These are phyloP conservation scores for Dactylellina drechsleri DNA, from an alignment of 2,329 filamentous ascomycete genomes.

Conservation along the genomic window DNA sequence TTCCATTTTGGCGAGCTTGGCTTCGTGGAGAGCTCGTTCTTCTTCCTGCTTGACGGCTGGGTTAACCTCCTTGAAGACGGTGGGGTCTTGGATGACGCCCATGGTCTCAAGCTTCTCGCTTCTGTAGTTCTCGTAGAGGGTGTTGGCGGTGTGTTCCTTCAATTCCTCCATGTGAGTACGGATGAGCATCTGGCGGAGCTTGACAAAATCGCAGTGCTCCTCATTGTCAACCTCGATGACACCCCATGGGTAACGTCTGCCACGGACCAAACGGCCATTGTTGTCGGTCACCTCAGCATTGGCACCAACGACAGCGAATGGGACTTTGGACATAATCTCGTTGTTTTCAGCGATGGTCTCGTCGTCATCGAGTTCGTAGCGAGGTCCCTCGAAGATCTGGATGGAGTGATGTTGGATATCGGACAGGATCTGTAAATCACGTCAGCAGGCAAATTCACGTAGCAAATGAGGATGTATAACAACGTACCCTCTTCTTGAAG, in stretches of 20 bases:
- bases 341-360: conserved; percentile 99
- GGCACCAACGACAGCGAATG: conserved; percentile 96
- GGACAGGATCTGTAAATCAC: conserved; percentile 77
- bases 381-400: conserved; percentile 97
- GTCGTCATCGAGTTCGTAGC: conserved; percentile 98
- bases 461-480: not conserved
- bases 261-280: conserved; percentile 94
- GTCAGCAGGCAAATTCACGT: conserved; percentile 10
- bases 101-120: conserved; percentile 98
- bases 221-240: conserved; percentile 99
- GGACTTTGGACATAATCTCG: conserved; percentile 99
- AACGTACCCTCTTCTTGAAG: conserved; percentile 94
- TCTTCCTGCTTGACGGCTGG: conserved; percentile 99
- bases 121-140: conserved; percentile 98
- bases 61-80: conserved; percentile 99
- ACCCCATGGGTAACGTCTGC: conserved; percentile 97
- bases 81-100: conserved; percentile 98
- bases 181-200: conserved; percentile 99
- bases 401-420: conserved; percentile 98
- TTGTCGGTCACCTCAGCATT: conserved; percentile 91
- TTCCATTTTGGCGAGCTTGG: conserved; percentile 99
- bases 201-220: conserved; percentile 99
- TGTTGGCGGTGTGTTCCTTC: conserved; percentile 99
- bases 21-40: conserved; percentile 96
- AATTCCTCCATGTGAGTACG: conserved; percentile 99